Evolutionary conservation across 371 early-diverging fungal species (phyloP).

Genomic region (Saksenaea oblongispora): DNA sequence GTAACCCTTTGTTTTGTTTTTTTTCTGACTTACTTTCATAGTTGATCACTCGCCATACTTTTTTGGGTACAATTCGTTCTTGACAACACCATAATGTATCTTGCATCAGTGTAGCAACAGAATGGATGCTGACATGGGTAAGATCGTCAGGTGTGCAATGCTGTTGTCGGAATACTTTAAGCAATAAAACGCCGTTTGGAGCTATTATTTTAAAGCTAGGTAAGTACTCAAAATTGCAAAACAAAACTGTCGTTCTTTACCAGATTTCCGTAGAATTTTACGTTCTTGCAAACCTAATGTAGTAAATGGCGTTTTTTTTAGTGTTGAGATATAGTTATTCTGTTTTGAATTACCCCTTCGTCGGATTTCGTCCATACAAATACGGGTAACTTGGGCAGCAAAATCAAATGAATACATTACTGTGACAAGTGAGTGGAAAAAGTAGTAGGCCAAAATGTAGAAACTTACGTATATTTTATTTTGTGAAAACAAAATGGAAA

Average conservation of each 20-base stretch:
- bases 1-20: background rate
- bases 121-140: constrained; percentile 36
- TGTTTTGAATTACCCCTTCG: constrained; percentile 31
- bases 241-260: constrained; percentile 14
- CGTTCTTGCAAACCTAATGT: constrained; percentile 41
- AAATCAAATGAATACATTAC: constrained; percentile 36
- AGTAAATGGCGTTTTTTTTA: background rate
- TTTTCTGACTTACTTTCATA: constrained; percentile 40
- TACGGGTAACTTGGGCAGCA: constrained; percentile 36
- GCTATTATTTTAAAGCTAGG: constrained; percentile 12
- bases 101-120: constrained; percentile 53
- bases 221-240: background rate
- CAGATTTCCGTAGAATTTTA: constrained; percentile 47
- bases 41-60: constrained; percentile 45
- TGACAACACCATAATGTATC: constrained; percentile 44
- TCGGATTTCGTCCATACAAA: constrained; percentile 48
- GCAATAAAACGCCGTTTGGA: constrained; percentile 38
- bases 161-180: constrained; percentile 42
- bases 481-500: constrained; percentile 1
- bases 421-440: background rate
- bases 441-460: background rate
- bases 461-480: background rate
- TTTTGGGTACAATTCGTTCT: constrained; percentile 47
- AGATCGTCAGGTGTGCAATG: constrained; percentile 37
- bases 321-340: background rate